Base-by-base conservation (phyloP, 257 asterid species). In the Solanum etuberosum region DNA sequence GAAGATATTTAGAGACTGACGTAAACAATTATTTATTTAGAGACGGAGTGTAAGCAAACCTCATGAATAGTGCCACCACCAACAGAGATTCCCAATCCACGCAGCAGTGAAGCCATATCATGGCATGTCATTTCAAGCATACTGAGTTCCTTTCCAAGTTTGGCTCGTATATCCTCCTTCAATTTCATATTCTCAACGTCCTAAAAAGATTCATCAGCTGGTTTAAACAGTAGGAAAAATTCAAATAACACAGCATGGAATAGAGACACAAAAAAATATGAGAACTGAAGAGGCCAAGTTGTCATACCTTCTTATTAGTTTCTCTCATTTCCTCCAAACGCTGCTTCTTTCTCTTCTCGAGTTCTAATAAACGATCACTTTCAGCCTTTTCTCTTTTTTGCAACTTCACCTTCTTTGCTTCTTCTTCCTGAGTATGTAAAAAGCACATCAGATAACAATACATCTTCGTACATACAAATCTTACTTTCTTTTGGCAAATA, bases 321-420 rank as follows among this genome's bases (percentile, higher is more conserved):
- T 89, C 93, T 70, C 99, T 92, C 46, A 97, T 90, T 93, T 97
- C 99, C 87, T 97, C 97, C 83, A 97, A 21, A 31, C 99, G 98
- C 89, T 93, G 89, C 82, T 96, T 96, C 88, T 93, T 98, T 91
- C 99, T 95, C 91, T 93, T 94, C 93, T 97, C 98, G 98, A 97
- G 92, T 88, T 97, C 99, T 89, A 90, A 81, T 86, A 93, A 46
- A 29, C 99, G 99, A 93, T 91, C 61, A 85, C 87, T 91, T 94
- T 96, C 98, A 81, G 97, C 95, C 90, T 91, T 94, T 91, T 14
- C 87, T 89, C 98, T 92, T 95, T 94, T 97, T 86, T 23, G 91
- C 92, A 93, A 10, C 86, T 92, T 90, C 90, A 87, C 77, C 13
- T 65, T 88, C 85, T 91, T 93, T 85, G 98, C 99, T 94, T 93